phyloP scores from a whole-genome alignment of 768 basidiomycete genomes.

The Chalciporus piperatus region DNA sequence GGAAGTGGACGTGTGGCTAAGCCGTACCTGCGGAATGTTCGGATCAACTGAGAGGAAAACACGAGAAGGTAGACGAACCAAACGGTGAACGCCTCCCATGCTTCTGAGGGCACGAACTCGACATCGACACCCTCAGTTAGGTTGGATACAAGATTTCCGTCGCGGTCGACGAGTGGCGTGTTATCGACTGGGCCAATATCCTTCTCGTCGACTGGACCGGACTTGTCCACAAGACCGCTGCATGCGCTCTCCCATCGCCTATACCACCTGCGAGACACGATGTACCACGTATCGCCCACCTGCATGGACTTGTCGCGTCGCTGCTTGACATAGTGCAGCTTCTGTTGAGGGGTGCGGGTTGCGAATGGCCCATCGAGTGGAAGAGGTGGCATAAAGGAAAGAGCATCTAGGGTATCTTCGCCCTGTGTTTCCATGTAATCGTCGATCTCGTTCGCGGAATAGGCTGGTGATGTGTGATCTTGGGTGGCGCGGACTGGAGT shows the following conservation, averaged over 20 bases:
- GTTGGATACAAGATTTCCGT: constrained; percentile 42
- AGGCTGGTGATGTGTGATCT: constrained; percentile 35
- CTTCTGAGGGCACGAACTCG: constrained; percentile 69
- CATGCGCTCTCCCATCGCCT: constrained; percentile 73
- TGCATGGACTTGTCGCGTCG: constrained; percentile 50
- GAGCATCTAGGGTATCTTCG: constrained; percentile 28
- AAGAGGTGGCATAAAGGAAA: constrained; percentile 26
- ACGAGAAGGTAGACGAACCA: constrained; percentile 43
- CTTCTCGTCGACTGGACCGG: constrained; percentile 56
- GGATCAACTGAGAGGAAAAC: constrained; percentile 1
- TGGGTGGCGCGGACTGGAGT: constrained; percentile 26
- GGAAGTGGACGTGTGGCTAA: constrained; percentile 51
- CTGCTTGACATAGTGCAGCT: constrained; percentile 47
- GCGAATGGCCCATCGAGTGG: constrained; percentile 20
- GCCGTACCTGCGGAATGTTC: constrained; percentile 65
- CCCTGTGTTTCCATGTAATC: constrained; percentile 63
- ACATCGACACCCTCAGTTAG: constrained; percentile 65
- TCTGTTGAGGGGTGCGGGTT: constrained; percentile 41
- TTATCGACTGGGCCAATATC: constrained; percentile 79
- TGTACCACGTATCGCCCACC: constrained; percentile 74
- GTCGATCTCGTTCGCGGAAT: constrained; percentile 59
- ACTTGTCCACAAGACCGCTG: constrained; percentile 65
- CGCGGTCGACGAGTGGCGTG: constrained; percentile 53
- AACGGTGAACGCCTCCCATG: constrained; percentile 62
- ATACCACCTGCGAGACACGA: constrained; percentile 72